Evolutionary conservation across 2,329 filamentous ascomycete genomes (phyloP).

Genomic region (Clarireedia paspali): DNA sequence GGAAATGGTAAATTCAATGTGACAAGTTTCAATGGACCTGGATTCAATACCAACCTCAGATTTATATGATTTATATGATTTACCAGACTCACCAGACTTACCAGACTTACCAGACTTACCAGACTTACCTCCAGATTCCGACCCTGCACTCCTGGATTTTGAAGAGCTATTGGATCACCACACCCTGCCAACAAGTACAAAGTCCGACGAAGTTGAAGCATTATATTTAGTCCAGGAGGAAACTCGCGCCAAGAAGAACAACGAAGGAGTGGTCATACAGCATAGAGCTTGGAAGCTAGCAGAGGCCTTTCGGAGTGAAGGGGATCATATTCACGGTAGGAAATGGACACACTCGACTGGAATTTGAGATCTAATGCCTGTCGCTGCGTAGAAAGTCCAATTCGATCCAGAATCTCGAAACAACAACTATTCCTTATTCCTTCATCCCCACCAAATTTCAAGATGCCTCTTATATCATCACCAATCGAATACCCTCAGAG

Average conservation of each 20-base stretch:
- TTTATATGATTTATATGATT: slow-evolving; percentile 17
- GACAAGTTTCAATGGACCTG: not conserved
- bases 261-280: slow-evolving; percentile 40
- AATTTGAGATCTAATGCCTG: not conserved
- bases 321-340: slow-evolving; percentile 30
- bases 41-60: not conserved
- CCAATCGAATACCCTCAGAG: slow-evolving; percentile 36
- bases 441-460: slow-evolving; percentile 15
- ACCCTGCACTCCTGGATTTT: slow-evolving; percentile 20
- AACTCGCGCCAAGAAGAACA: slow-evolving; percentile 34
- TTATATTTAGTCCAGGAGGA: slow-evolving; percentile 35
- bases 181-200: slow-evolving; percentile 17
- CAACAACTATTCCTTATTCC: not conserved
- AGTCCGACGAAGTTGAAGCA: slow-evolving; percentile 41
- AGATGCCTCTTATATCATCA: slow-evolving; percentile 54
- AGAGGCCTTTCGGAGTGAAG: slow-evolving; percentile 43
- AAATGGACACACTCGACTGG: not conserved
- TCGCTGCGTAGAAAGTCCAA: not conserved
- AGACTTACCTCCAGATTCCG: slow-evolving; percentile 19
- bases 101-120: slow-evolving; percentile 18
- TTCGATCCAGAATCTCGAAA: not conserved
- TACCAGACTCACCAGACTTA: slow-evolving; percentile 12
- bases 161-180: slow-evolving; percentile 15
- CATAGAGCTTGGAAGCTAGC: slow-evolving; percentile 39
- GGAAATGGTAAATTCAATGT: too few species aligned